These are phyloP conservation scores for Parascedosporium putredinis DNA, from an alignment of 2,329 filamentous ascomycete species.

Conservation along the genomic window DNA sequence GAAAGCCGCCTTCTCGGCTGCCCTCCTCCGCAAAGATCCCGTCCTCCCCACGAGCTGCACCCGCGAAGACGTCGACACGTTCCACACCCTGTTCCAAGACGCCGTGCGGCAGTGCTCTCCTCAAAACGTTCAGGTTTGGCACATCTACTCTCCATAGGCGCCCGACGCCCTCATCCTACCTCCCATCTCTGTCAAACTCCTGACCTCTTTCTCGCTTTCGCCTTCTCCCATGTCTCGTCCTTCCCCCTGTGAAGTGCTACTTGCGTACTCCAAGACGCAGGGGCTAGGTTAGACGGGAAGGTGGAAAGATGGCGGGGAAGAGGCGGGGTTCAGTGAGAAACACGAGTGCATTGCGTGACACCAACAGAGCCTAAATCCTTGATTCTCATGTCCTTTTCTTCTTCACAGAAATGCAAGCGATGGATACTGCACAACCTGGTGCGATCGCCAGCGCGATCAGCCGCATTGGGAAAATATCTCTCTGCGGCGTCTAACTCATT, in stretches of 20 bases:
- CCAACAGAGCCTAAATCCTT: conserved; percentile 1
- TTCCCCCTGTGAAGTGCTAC: no score
- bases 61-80: conserved; percentile 58
- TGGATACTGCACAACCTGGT: conserved; percentile 70
- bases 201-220: conserved; percentile 12
- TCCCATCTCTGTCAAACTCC: neutral
- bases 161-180: conserved; percentile 10
- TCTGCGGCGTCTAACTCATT: conserved; percentile 56
- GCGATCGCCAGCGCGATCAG: conserved; percentile 54
- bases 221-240: no score
- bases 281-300: no score
- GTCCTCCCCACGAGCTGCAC: conserved; percentile 48
- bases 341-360: conserved; percentile 1
- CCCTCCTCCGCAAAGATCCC: conserved; percentile 60
- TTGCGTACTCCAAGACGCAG: no score
- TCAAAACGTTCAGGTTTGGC: conserved; percentile 81
- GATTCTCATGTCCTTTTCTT: conserved; percentile 2
- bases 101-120: conserved; percentile 63
- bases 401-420: conserved; percentile 68
- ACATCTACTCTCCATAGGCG: conserved; percentile 21
- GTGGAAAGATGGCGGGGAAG: neutral
- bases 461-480: conserved; percentile 66
- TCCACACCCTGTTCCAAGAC: conserved; percentile 55
- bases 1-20: conserved; percentile 66
- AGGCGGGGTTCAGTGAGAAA: neutral